Base-by-base conservation (phyloP, 2,329 filamentous ascomycete genomes). In the Mariannaea elegans region DNA sequence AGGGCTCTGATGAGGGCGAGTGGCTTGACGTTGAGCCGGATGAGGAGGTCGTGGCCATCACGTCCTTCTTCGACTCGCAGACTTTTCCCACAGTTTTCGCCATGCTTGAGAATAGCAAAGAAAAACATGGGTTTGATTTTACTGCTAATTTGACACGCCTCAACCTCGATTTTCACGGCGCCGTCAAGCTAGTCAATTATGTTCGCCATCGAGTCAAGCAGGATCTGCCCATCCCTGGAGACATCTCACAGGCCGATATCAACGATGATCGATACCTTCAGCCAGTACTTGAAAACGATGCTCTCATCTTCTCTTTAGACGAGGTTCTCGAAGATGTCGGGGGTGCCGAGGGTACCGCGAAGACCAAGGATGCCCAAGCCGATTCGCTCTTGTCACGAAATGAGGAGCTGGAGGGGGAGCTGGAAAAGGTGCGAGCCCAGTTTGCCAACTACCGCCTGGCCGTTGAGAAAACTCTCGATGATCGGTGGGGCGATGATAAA, bases 231-330 rank as follows among this genome's bases (percentile, higher is more conserved):
- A 72, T 87, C 3, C 86, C 87, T 1, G 81, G 84, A 58, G 77
- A 89, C 41, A 87, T 92, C 58, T 82, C 86, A 3, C 80, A 80
- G 32, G 78, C 81, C 2, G 81, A 87, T 23, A 88, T 97, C 63
- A 83, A 87, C n/a, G 87, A 93, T 62, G 94, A 98, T 64, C 83
- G 85, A 65, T 96, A 89, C 72, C 82, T 99, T 59, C 90, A 91
- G 72, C 95, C 95, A 0, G 89, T 93, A 4, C 78, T 99, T 7
- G 90, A 95, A 59, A 93, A 97, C 66, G 95, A 99, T 74, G 91
- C 94, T 4, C 81, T 98, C 52, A 86, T 99, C 29, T 93, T 96
- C 73, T 91, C 87, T 56, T 82, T 99, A 18, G 94, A 97, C 64
- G 95, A 97, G 63, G 65, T 80, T 12, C 81, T 97, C 12, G 73